Conservation (phyloP, 2,329 filamentous ascomycete genomes). For the Lecanoromycetidae sp. region DNA sequence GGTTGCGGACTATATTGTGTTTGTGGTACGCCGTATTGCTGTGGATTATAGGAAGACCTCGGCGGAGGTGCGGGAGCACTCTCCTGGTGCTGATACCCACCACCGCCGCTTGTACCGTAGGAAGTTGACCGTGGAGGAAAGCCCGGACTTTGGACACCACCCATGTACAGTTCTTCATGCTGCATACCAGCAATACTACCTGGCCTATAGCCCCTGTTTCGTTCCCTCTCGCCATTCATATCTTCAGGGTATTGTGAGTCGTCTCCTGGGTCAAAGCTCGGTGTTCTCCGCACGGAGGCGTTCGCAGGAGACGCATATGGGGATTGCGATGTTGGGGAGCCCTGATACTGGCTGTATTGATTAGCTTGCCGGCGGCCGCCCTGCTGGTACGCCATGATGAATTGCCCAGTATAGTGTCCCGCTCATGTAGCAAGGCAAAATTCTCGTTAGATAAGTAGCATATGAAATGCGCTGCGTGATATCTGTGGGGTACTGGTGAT, state of each 20-base stretch:
- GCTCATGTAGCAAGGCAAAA: background rate
- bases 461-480: no score
- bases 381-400: constrained; percentile 17
- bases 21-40: constrained; percentile 42
- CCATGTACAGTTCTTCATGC: constrained; percentile 34
- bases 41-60: constrained; percentile 49
- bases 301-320: constrained; percentile 1
- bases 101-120: constrained; percentile 21
- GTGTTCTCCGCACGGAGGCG: constrained; percentile 28
- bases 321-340: constrained; percentile 6
- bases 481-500: no score
- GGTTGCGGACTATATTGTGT: constrained; percentile 34
- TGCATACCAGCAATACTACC: constrained; percentile 25
- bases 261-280: constrained; percentile 67
- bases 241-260: constrained; percentile 45
- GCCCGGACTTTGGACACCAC: constrained; percentile 26
- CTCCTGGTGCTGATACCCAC: constrained; percentile 41
- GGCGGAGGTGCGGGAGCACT: constrained; percentile 30
- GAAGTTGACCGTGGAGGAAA: constrained; percentile 31
- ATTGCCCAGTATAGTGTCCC: background rate
- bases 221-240: constrained; percentile 21
- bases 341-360: constrained; percentile 11
- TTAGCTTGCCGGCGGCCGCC: constrained; percentile 1
- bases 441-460: no score
- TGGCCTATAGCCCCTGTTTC: constrained; percentile 27